phyloP scores from a whole-genome alignment of 306 rosid genomes.

The Sesbania bispinosa region DNA sequence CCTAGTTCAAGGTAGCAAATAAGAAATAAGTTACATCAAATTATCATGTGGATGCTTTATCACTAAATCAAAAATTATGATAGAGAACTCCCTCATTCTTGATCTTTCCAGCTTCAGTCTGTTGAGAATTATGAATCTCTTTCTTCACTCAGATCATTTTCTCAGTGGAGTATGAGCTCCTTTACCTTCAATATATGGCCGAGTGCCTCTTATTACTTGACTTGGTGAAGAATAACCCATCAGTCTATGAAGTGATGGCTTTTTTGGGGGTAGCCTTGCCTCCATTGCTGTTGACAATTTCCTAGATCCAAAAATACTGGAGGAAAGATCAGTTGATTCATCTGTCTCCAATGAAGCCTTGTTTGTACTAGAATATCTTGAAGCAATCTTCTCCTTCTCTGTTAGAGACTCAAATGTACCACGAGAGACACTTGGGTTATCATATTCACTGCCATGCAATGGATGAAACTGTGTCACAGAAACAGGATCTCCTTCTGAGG shows the following conservation, averaged over 20 bases:
- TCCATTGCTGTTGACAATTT: slow-evolving; percentile 40
- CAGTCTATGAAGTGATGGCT: slow-evolving; percentile 69
- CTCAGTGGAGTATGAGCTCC: slow-evolving; percentile 24
- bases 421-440: slow-evolving; percentile 12
- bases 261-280: slow-evolving; percentile 27
- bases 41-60: not conserved
- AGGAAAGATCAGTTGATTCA: slow-evolving; percentile 34
- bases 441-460: slow-evolving; percentile 28
- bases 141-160: slow-evolving; percentile 19
- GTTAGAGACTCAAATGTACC: slow-evolving; percentile 25
- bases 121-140: not conserved
- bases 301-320: slow-evolving; percentile 23
- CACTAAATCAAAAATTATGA: not conserved
- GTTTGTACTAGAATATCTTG: slow-evolving; percentile 30
- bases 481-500: slow-evolving; percentile 53
- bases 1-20: not conserved
- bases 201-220: slow-evolving; percentile 49
- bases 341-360: slow-evolving; percentile 14
- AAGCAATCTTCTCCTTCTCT: slow-evolving; percentile 30
- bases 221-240: slow-evolving; percentile 86
- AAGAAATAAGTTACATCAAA: not conserved
- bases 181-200: slow-evolving; percentile 24
- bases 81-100: not conserved
- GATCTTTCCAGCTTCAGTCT: not conserved
- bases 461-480: slow-evolving; percentile 29